Conservation (phyloP, 495 filamentous ascomycete species). For the Penicillium taxi region DNA sequence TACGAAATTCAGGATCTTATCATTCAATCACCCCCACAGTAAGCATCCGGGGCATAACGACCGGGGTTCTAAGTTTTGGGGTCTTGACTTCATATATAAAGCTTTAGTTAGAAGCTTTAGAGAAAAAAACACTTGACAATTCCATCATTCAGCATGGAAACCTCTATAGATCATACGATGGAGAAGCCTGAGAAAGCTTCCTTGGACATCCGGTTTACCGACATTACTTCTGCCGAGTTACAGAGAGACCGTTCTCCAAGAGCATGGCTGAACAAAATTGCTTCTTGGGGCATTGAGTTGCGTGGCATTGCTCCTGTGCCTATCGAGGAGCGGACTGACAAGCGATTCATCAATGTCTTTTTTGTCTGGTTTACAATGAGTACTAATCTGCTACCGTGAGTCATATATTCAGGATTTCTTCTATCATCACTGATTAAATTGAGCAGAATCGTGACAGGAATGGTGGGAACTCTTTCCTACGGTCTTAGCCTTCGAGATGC, state of each 20-base stretch:
- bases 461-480: not conserved
- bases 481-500: slow-evolving; percentile 1
- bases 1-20: no score
- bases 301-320: not conserved
- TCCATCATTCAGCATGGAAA: no score
- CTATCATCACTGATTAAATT: not conserved
- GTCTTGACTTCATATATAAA: no score
- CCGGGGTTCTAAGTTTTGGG: no score
- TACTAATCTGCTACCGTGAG: not conserved
- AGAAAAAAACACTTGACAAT: no score
- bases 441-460: not conserved
- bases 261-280: not conserved
- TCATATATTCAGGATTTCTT: not conserved
- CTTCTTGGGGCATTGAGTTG: not conserved
- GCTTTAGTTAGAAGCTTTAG: no score
- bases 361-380: not conserved
- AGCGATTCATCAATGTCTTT: not conserved
- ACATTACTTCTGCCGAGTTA: not conserved
- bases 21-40: no score
- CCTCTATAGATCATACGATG: not conserved
- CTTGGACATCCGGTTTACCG: not conserved
- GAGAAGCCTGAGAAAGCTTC: not conserved
- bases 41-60: no score
- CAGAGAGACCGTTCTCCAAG: not conserved
- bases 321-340: not conserved